Conservation (phyloP, 108 stramenopile genomes). For the Aureococcus anophagefferens region DNA sequence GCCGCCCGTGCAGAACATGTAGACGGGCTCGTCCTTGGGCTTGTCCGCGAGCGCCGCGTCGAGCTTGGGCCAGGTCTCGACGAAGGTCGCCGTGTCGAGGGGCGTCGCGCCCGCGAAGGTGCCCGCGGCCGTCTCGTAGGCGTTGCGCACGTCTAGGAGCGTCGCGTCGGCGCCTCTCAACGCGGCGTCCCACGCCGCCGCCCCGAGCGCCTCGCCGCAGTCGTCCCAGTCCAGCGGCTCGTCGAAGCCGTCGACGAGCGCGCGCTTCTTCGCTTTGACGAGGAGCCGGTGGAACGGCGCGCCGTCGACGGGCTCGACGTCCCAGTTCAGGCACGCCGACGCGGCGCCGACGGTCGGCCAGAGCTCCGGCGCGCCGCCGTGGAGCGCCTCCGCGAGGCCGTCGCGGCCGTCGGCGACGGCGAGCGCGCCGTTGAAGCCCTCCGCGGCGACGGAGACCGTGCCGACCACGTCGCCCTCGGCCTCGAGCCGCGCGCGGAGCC, state of each 20-base stretch:
- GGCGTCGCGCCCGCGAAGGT: slow-evolving; percentile 76
- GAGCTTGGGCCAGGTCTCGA: slow-evolving; percentile 74
- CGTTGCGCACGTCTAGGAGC: slow-evolving; percentile 67
- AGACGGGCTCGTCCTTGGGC: slow-evolving; percentile 77
- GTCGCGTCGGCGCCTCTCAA: neutral
- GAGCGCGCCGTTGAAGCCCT: neutral
- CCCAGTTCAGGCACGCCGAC: too few relatives aligned
- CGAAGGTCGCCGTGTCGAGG: slow-evolving; percentile 72
- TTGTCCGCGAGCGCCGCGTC: slow-evolving; percentile 58
- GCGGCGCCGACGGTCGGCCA: too few relatives aligned
- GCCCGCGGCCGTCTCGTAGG: slow-evolving; percentile 83
- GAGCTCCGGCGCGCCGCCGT: too few relatives aligned
- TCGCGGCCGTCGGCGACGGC: neutral
- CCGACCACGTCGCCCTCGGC: neutral
- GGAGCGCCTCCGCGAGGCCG: too few relatives aligned
- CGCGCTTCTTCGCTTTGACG: too few relatives aligned
- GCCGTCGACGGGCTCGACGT: too few relatives aligned
- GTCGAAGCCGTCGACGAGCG: neutral
- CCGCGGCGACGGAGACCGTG: neutral
- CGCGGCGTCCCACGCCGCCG: neutral
- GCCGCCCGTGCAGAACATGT: slow-evolving; percentile 89
- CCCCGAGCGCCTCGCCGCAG: neutral
- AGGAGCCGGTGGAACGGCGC: too few relatives aligned
- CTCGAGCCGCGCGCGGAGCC: neutral
- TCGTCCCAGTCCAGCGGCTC: neutral